Evolutionary conservation across 352 stramenopile species (phyloP).

Genomic region (Phytophthora pluvialis): DNA sequence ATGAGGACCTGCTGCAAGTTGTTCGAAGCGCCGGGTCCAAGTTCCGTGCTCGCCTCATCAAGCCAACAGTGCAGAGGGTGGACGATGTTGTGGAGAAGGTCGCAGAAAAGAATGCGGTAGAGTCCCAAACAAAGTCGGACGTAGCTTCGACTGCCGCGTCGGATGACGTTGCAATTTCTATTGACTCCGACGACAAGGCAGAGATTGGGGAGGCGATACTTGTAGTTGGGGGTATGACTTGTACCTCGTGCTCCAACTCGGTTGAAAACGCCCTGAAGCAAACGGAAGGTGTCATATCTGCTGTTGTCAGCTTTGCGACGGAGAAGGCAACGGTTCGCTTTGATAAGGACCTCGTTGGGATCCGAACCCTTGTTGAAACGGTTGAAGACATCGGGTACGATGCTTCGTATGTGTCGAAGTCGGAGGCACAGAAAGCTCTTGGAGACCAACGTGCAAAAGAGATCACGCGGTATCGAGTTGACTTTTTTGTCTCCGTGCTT

Average conservation of each 20-base stretch:
- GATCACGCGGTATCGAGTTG: conserved; percentile 77
- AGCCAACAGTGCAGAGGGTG: background rate
- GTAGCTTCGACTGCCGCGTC: conserved; percentile 15
- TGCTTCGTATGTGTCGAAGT: conserved; percentile 68
- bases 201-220: conserved; percentile 72
- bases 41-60: conserved; percentile 33
- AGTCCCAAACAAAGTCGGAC: conserved; percentile 10
- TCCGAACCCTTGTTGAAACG: conserved; percentile 86
- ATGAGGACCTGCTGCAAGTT: conserved; percentile 61
- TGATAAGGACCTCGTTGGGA: conserved; percentile 74
- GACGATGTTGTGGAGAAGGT: background rate
- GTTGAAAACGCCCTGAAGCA: conserved; percentile 88
- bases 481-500: conserved; percentile 88
- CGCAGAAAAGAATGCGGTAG: conserved; percentile 1
- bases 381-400: conserved; percentile 93
- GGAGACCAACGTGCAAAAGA: conserved; percentile 84
- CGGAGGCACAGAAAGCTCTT: conserved; percentile 80
- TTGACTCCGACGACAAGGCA: conserved; percentile 55
- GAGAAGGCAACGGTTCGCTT: conserved; percentile 86
- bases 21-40: conserved; percentile 43
- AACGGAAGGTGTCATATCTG: conserved; percentile 75
- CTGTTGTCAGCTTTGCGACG: conserved; percentile 87
- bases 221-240: conserved; percentile 91
- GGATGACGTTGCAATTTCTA: conserved; percentile 46
- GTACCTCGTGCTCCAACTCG: conserved; percentile 92